Evolutionary conservation across 768 basidiomycete species (phyloP).

Genomic region (Suillus tomentosus): DNA sequence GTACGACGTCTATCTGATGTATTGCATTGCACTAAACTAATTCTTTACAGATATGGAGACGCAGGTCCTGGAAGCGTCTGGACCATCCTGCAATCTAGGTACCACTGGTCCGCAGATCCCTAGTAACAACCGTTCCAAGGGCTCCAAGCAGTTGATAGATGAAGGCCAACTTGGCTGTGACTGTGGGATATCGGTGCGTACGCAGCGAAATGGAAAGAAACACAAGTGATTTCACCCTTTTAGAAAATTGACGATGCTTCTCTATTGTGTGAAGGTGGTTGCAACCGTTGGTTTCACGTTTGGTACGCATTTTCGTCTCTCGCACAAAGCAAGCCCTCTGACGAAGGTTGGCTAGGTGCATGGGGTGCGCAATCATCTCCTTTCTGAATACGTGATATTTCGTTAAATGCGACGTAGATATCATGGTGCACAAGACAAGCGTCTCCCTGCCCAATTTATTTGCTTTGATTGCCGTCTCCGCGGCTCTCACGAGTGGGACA

Average conservation of each 20-base stretch:
- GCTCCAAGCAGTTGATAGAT: constrained; percentile 20
- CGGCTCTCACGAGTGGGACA: constrained; percentile 67
- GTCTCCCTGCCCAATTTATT: constrained; percentile 60
- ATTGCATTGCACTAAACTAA: constrained; percentile 2
- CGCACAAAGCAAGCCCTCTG: neutral
- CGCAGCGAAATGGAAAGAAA: neutral
- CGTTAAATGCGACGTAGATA: constrained; percentile 43
- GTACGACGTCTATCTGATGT: constrained; percentile 27
- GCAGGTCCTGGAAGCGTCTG: constrained; percentile 23
- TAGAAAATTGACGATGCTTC: constrained; percentile 55
- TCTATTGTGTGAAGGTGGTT: constrained; percentile 72
- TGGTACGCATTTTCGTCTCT: constrained; percentile 51
- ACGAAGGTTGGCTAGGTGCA: constrained; percentile 32
- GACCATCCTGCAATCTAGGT: constrained; percentile 15
- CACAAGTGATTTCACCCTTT: neutral
- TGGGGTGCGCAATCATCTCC: constrained; percentile 32
- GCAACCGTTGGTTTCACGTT: constrained; percentile 72
- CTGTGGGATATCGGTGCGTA: constrained; percentile 60
- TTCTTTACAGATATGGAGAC: constrained; percentile 34
- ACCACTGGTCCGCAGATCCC: neutral
- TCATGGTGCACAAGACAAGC: constrained; percentile 57
- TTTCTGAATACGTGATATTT: neutral
- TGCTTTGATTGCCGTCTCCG: constrained; percentile 80
- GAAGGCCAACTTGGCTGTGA: constrained; percentile 62
- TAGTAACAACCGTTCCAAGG: constrained; percentile 15